A percentile compares a stretch with the other conserved stretches of the same genome.
Evolutionary conservation across 768 basidiomycete genomes (phyloP).

Genomic region (Boletus reticulatus): DNA sequence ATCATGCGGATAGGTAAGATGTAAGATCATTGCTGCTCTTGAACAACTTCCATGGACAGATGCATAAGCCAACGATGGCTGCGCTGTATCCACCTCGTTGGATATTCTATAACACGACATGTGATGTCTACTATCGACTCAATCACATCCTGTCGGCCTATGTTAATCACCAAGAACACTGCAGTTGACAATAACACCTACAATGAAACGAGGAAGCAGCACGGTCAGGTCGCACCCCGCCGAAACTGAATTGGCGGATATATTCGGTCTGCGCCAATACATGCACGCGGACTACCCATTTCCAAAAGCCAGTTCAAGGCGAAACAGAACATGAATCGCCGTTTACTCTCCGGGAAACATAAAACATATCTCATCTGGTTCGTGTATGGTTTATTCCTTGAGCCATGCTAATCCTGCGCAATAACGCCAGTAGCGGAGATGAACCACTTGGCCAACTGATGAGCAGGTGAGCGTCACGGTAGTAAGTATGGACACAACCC

Average conservation of each 20-base stretch:
- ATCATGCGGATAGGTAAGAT: conserved; percentile 71
- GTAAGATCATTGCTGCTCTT: conserved; percentile 74
- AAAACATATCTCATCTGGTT: conserved; percentile 28
- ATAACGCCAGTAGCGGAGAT: conserved; percentile 78
- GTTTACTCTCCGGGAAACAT: conserved; percentile 8
- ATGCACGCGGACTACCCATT: conserved; percentile 4
- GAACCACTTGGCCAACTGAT: conserved; percentile 56
- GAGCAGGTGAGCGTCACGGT: conserved; percentile 3
- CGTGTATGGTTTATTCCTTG: background rate
- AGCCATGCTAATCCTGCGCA: conserved; percentile 35
- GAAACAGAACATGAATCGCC: conserved; percentile 11
- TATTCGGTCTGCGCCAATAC: conserved; percentile 55
- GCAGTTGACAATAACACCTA: conserved; percentile 30
- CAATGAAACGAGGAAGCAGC: conserved; percentile 72
- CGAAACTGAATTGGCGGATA: conserved; percentile 79
- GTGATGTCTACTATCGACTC: background rate
- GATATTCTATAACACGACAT: conserved; percentile 53
- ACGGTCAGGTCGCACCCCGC: conserved; percentile 84
- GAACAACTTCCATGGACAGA: conserved; percentile 76
- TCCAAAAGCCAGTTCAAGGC: conserved; percentile 1
- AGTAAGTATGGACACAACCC: conserved; percentile 38
- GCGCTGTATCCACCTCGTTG: conserved; percentile 82
- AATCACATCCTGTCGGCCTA: background rate
- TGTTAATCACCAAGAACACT: background rate
- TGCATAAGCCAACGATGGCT: conserved; percentile 72